A percentile compares a stretch with the other conserved stretches of the same genome.
Conservation (phyloP, 257 asterid genomes). For the Solanum neorickii region DNA sequence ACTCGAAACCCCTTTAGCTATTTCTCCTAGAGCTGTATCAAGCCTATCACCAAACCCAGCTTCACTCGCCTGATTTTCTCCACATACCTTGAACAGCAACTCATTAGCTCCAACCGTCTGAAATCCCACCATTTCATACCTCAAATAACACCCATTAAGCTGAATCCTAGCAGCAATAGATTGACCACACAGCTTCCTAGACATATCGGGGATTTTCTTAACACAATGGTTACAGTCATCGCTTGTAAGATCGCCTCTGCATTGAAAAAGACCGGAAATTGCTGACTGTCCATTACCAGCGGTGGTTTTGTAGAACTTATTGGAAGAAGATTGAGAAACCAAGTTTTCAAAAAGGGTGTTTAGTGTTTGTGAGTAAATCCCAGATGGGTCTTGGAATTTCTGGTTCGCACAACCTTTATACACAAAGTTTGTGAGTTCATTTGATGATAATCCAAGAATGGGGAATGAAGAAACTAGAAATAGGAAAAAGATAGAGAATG, state of each 20-base stretch:
- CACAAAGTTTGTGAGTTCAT: conserved; percentile 34
- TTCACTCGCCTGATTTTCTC: conserved; percentile 56
- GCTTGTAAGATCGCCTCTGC: conserved; percentile 69
- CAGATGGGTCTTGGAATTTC: conserved; percentile 37
- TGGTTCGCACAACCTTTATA: conserved; percentile 89
- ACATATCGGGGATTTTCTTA: conserved; percentile 13
- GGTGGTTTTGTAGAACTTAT: conserved; percentile 51
- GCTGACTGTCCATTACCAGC: conserved; percentile 32
- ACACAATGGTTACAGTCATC: conserved; percentile 47
- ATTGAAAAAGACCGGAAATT: conserved; percentile 56
- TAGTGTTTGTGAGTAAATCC: conserved; percentile 32
- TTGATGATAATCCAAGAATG: conserved; percentile 14
- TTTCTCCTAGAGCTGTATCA: conserved; percentile 46
- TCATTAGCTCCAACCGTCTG: conserved; percentile 35
- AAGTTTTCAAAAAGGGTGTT: conserved; percentile 26
- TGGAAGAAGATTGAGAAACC: conserved; percentile 43
- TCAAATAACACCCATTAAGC: conserved; percentile 50
- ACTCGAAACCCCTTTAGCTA: conserved; percentile 39
- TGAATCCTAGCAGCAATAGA: conserved; percentile 60
- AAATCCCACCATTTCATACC: conserved; percentile 53
- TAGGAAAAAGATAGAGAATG: conserved; percentile 4
- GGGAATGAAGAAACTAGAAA: conserved; percentile 1
- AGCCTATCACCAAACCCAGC: conserved; percentile 46
- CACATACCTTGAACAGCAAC: conserved; percentile 53
- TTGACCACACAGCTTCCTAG: conserved; percentile 36